Evolutionary conservation across 768 basidiomycete genomes (phyloP).

Genomic region (Mycena filopes): DNA sequence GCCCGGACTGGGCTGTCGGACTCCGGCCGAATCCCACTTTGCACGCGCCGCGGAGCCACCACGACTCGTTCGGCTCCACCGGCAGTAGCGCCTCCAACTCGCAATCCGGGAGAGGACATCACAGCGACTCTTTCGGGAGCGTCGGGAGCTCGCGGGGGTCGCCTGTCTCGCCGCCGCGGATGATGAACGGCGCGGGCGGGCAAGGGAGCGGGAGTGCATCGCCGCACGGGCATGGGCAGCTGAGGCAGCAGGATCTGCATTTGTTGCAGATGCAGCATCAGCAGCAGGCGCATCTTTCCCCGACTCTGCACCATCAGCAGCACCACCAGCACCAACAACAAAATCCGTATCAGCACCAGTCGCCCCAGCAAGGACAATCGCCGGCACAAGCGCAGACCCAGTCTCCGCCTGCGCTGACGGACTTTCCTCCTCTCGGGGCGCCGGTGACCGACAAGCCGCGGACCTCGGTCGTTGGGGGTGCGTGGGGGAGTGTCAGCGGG

Average conservation of each 20-base stretch:
- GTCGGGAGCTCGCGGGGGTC: slow-evolving; percentile 51
- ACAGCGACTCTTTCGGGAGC: slow-evolving; percentile 25
- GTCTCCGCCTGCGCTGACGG: slow-evolving; percentile 54
- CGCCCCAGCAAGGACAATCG: too few species aligned
- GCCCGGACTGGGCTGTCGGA: slow-evolving; percentile 92
- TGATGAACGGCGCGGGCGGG: slow-evolving; percentile 40
- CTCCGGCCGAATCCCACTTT: slow-evolving; percentile 80
- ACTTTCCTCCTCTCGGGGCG: slow-evolving; percentile 73
- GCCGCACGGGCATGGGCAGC: slow-evolving; percentile 25
- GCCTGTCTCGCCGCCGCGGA: slow-evolving; percentile 52
- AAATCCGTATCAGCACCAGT: neutral
- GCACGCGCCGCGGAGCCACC: slow-evolving; percentile 64
- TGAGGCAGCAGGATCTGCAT: slow-evolving; percentile 29
- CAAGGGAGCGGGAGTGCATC: slow-evolving; percentile 34
- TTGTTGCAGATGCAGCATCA: slow-evolving; percentile 27
- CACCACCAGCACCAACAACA: slow-evolving; percentile 41
- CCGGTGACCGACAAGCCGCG: slow-evolving; percentile 59
- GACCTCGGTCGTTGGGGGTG: slow-evolving; percentile 65
- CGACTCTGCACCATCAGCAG: slow-evolving; percentile 9
- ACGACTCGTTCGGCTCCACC: neutral
- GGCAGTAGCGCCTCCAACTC: neutral
- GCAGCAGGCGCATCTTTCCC: slow-evolving; percentile 3
- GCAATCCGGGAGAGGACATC: neutral
- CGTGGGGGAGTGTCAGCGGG: slow-evolving; percentile 73
- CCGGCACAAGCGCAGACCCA: neutral